These are phyloP conservation scores for Torulaspora franciscae DNA, from an alignment of 805 yeast species.

Conservation along the genomic window DNA sequence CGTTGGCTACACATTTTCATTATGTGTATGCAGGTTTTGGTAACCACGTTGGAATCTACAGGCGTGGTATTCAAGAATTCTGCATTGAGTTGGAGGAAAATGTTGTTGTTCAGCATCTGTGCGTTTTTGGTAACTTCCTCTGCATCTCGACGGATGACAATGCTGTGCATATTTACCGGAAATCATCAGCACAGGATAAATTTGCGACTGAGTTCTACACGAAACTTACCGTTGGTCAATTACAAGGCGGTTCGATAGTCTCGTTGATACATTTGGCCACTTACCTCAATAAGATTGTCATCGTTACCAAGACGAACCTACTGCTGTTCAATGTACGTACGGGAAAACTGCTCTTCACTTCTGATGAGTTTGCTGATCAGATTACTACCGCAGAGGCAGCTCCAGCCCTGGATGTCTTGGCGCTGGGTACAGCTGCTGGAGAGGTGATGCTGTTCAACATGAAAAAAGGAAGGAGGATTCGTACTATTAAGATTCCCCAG, in stretches of 20 bases:
- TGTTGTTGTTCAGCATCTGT: constrained; percentile 44
- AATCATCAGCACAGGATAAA: constrained; percentile 37
- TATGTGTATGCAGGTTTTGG: constrained; percentile 75
- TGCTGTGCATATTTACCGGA: constrained; percentile 51
- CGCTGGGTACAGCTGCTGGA: constrained; percentile 71
- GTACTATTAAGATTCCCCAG: constrained; percentile 44
- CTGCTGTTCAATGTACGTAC: constrained; percentile 70
- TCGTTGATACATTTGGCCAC: constrained; percentile 72
- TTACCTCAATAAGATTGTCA: constrained; percentile 79
- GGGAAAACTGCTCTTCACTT: constrained; percentile 61
- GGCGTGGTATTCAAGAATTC: constrained; percentile 64
- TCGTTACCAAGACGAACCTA: constrained; percentile 66
- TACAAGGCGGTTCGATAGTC: constrained; percentile 63
- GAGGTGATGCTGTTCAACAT: constrained; percentile 61
- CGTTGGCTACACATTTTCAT: constrained; percentile 76
- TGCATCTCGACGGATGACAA: constrained; percentile 50
- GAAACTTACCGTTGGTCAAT: constrained; percentile 49
- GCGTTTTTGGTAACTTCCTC: constrained; percentile 74
- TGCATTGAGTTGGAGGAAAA: constrained; percentile 34
- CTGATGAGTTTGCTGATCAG: constrained; percentile 49
- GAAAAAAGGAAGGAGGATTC: constrained; percentile 54
- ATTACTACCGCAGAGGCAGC: constrained; percentile 73
- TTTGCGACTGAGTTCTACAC: constrained; percentile 63
- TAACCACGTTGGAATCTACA: constrained; percentile 66
- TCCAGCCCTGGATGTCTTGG: constrained; percentile 81